Percentiles rank a stretch among this genome's conserved stretches.
Evolutionary conservation across 805 yeast species (phyloP).

Genomic region (Kazachstania psychrophila): DNA sequence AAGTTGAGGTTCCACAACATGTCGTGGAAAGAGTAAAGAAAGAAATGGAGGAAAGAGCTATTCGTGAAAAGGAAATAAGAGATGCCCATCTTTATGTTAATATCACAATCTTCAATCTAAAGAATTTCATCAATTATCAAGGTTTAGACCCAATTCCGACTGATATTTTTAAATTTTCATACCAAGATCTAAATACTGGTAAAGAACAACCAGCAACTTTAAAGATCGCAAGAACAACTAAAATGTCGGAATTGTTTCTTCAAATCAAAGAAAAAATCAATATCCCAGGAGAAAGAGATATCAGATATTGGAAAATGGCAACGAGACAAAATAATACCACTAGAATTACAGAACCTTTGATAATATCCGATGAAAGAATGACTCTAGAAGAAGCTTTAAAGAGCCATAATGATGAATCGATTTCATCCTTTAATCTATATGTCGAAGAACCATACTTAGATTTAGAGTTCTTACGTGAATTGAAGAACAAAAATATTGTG

Average conservation of each 20-base stretch:
- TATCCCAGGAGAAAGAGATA: conserved; percentile 28
- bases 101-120: conserved; percentile 46
- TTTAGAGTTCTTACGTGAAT: conserved; percentile 11
- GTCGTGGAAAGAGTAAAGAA: conserved; percentile 54
- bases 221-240: conserved; percentile 48
- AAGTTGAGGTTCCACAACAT: conserved; percentile 55
- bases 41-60: conserved; percentile 51
- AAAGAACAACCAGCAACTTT: conserved; percentile 39
- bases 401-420: conserved; percentile 8
- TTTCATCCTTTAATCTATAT: conserved; percentile 48
- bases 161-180: conserved; percentile 37
- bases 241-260: conserved; percentile 42
- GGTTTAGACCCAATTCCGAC: conserved; percentile 65
- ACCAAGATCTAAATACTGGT: conserved; percentile 39
- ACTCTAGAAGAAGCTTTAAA: conserved; percentile 44
- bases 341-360: conserved; percentile 45
- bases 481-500: conserved; percentile 12
- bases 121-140: conserved; percentile 47
- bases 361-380: conserved; percentile 16
- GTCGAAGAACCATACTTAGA: conserved; percentile 48
- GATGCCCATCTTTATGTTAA: conserved; percentile 61
- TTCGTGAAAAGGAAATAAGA: conserved; percentile 48
- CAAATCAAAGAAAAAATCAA: conserved; percentile 40
- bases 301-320: conserved; percentile 56
- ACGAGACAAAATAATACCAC: conserved; percentile 63